Evolutionary conservation across 441 rosid genomes (phyloP).

Genomic region (Theobroma grandiflorum): DNA sequence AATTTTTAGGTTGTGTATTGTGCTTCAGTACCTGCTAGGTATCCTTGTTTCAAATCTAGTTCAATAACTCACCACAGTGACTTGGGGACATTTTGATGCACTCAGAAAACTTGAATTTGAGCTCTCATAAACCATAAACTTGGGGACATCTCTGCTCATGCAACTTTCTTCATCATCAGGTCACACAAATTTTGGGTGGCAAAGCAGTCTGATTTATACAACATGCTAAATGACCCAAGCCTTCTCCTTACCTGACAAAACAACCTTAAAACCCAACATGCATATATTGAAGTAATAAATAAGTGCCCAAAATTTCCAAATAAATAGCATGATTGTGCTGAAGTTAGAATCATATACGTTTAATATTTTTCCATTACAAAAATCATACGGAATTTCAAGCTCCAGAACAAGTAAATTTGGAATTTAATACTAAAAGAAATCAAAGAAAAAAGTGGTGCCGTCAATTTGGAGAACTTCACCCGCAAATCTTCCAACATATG

Average conservation of each 20-base stretch:
- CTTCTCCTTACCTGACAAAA: too few relatives aligned
- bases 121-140: not conserved
- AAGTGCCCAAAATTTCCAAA: conserved; percentile 6
- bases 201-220: not conserved
- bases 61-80: too few relatives aligned
- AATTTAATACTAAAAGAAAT: not conserved
- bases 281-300: too few relatives aligned
- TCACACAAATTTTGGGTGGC: not conserved
- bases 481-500: not conserved
- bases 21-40: too few relatives aligned
- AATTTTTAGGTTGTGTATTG: too few relatives aligned
- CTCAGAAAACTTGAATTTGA: not conserved
- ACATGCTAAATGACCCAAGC: not conserved
- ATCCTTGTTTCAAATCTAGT: too few relatives aligned
- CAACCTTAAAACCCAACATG: too few relatives aligned
- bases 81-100: too few relatives aligned
- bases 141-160: not conserved
- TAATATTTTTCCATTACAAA: not conserved
- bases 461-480: not conserved
- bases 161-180: not conserved
- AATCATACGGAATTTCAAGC: not conserved
- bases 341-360: not conserved
- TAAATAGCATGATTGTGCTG: not conserved
- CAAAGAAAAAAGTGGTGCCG: not conserved
- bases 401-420: conserved; percentile 1